Conservation (phyloP, 1,284 basidiomycete species). For the Chondrostereum purpureum region DNA sequence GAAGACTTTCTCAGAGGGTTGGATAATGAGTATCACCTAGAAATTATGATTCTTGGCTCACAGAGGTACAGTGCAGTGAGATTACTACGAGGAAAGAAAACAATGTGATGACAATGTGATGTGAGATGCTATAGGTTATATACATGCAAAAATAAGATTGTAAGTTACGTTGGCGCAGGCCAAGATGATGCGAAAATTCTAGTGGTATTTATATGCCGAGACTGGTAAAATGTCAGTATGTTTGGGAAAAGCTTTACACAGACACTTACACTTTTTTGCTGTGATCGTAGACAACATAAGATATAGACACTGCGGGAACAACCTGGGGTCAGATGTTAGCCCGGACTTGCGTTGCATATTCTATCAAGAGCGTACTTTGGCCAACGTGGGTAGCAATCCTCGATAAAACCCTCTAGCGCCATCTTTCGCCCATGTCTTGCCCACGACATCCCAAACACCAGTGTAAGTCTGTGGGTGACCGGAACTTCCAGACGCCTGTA, state of each 20-base stretch:
- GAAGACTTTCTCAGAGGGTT: too few species aligned
- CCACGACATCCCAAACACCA: conserved; percentile 82
- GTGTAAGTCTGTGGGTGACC: conserved; percentile 88
- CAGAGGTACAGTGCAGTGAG: too few species aligned
- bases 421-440: conserved; percentile 79
- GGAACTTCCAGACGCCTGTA: conserved; percentile 93
- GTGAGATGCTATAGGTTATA: neutral
- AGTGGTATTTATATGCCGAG: neutral
- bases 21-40: too few species aligned
- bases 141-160: neutral
- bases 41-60: too few species aligned
- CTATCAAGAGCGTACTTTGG: conserved; percentile 56
- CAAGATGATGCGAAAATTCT: neutral
- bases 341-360: conserved; percentile 3
- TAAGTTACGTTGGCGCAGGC: neutral
- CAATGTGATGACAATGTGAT: too few species aligned
- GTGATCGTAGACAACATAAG: conserved; percentile 86
- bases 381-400: conserved; percentile 84
- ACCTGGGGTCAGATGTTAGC: conserved; percentile 45
- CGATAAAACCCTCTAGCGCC: conserved; percentile 96
- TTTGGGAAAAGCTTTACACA: neutral
- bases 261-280: conserved; percentile 63
- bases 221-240: neutral
- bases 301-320: conserved; percentile 90
- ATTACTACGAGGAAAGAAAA: too few species aligned